phyloP scores from a whole-genome alignment of 352 stramenopile species.

The Globisporangium viniferum region DNA sequence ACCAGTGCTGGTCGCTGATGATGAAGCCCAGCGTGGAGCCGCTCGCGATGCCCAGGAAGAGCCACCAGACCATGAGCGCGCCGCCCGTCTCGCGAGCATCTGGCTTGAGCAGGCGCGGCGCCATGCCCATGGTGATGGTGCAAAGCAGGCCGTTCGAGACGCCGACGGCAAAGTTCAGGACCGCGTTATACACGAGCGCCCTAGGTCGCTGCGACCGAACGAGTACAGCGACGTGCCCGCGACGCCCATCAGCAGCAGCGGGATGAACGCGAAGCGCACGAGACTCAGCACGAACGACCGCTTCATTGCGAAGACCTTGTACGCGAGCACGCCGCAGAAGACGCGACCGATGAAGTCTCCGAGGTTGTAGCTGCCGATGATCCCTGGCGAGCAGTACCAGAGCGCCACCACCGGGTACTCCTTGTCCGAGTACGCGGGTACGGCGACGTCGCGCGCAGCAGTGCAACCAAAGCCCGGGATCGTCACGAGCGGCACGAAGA shows the following conservation, averaged over 20 bases:
- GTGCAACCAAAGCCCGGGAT: slow-evolving; percentile 58
- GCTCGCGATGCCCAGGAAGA: slow-evolving; percentile 52
- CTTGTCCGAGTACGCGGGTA: slow-evolving; percentile 20
- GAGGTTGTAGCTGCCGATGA: slow-evolving; percentile 63
- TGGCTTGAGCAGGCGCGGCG: slow-evolving; percentile 41
- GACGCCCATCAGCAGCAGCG: slow-evolving; percentile 54
- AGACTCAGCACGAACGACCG: slow-evolving; percentile 37
- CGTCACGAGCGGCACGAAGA: slow-evolving; percentile 56
- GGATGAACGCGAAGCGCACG: slow-evolving; percentile 50
- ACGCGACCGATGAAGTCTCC: slow-evolving; percentile 58
- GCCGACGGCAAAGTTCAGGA: slow-evolving; percentile 49
- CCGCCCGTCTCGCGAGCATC: slow-evolving; percentile 57
- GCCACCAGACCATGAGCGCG: slow-evolving; percentile 50
- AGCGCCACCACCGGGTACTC: slow-evolving; percentile 16
- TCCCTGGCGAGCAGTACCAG: slow-evolving; percentile 55
- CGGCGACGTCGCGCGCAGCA: slow-evolving; percentile 29
- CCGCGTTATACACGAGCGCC: slow-evolving; percentile 36
- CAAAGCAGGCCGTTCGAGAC: slow-evolving; percentile 52
- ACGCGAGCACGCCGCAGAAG: slow-evolving; percentile 40
- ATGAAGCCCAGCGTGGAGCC: slow-evolving; percentile 52
- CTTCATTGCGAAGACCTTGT: slow-evolving; percentile 56
- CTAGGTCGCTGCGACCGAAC: slow-evolving; percentile 31
- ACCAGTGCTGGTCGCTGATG: slow-evolving; percentile 43
- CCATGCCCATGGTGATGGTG: slow-evolving; percentile 62
- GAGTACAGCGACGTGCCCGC: slow-evolving; percentile 48